Base-by-base conservation (phyloP, 179 eudicot genomes). In the Drosera spatulata region DNA sequence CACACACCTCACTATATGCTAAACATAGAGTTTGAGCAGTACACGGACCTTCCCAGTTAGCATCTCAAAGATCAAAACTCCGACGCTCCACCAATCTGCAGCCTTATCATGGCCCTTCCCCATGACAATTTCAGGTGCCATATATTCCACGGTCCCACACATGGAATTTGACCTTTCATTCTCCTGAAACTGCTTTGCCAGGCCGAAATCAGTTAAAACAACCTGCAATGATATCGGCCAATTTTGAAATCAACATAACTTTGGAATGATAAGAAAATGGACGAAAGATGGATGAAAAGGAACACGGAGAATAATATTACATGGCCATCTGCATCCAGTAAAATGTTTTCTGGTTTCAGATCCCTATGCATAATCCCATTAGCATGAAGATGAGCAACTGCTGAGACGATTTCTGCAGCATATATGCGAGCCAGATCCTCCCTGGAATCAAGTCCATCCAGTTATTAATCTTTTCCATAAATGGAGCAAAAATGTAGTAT, bases 21-120 rank as follows among this genome's bases (percentile, higher is more conserved):
- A n/a, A n/a, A n/a, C n/a, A n/a, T n/a, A n/a, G n/a, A n/a, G n/a
- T n/a, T n/a, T n/a, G n/a, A n/a, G n/a, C n/a, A n/a, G n/a, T n/a
- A n/a, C 33, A 15, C 10, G 6, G 55, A 52, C 91, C 85, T 85
- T 78, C 53, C 94, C 96, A 12, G 85, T 79, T 40, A 87, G 85
- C 96, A 87, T 82, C 75, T 87, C 93, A 66, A 67, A 82, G 60
- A 85, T 61, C 58, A 87, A 69, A 59, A 87, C 70, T 6, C 96
- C 93, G 7, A 87, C 77, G 62, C 95, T 87, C 95, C 96, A 85
- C 93, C 96, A 85, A 58, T 87, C 89, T 38, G 82, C 93, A 68
- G 80, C 81, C 71, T 83, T 83, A 50, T 85, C 75, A 66, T 88
- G 90, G 15, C 94, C 90, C 68, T 83, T 85, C 63, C 89, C 94